Evolutionary conservation across 2,329 filamentous ascomycete species (phyloP).

Genomic region (Colletotrichum camelliae): DNA sequence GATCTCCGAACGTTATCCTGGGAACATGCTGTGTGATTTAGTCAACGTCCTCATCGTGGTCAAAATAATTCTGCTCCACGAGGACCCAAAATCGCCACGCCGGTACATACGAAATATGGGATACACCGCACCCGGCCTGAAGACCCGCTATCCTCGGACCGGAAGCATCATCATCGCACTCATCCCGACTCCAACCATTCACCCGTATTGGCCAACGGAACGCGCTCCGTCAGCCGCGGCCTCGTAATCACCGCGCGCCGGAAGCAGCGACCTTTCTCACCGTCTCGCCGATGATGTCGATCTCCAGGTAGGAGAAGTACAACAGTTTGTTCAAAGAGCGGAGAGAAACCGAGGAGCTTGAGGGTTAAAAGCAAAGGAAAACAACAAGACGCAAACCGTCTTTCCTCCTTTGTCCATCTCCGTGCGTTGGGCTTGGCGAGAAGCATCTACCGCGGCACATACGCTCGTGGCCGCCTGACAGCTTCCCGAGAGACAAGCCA

Average conservation of each 20-base stretch:
- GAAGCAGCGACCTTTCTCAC: background rate
- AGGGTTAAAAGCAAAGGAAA: background rate
- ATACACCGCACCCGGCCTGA: background rate
- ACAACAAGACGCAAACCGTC: background rate
- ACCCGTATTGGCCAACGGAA: background rate
- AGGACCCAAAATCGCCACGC: background rate
- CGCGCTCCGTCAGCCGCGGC: background rate
- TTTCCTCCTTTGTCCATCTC: background rate
- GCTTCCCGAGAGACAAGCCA: background rate
- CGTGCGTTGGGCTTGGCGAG: background rate
- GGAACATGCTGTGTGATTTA: too few species aligned
- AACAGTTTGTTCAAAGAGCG: background rate
- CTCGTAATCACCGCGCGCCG: background rate
- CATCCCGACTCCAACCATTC: background rate
- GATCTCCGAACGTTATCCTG: too few species aligned
- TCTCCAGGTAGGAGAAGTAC: fast-evolving
- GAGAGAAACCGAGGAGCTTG: background rate
- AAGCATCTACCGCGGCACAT: background rate
- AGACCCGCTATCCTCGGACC: background rate
- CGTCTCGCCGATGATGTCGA: background rate
- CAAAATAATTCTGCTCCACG: too few species aligned
- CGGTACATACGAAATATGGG: background rate
- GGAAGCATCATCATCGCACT: background rate
- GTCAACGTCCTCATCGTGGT: too few species aligned
- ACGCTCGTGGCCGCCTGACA: background rate